Percentiles rank a stretch among this genome's conserved stretches.
Evolutionary conservation across 2,329 filamentous ascomycete species (phyloP).

Genomic region (Fusarium begoniae): DNA sequence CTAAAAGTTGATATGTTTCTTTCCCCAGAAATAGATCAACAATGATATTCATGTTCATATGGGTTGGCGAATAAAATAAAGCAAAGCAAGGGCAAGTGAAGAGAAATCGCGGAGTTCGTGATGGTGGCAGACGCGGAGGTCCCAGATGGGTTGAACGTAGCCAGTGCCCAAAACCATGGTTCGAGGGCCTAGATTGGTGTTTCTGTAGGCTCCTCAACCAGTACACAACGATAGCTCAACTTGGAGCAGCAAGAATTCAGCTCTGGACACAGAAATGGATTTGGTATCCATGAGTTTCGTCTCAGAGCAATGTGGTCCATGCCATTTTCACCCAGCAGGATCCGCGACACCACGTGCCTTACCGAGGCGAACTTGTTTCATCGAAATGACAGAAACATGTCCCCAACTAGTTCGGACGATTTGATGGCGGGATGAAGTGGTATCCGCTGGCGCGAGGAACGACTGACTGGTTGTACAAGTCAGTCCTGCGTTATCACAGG

Average conservation of each 20-base stretch:
- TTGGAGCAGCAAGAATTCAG: background rate
- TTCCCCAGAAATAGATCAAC: too few species aligned
- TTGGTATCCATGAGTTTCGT: background rate
- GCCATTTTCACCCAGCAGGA: background rate
- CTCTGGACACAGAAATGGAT: background rate
- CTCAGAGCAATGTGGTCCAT: background rate
- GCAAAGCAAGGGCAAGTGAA: background rate
- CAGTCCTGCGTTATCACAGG: background rate
- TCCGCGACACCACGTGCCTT: conserved; percentile 4
- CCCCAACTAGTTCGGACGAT: background rate
- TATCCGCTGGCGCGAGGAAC: background rate
- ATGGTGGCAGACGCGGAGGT: background rate
- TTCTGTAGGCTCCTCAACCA: background rate
- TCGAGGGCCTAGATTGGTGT: too few species aligned
- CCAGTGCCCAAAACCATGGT: background rate
- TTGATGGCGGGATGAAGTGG: background rate
- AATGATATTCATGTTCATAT: background rate
- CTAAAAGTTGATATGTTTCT: too few species aligned
- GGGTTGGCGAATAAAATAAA: background rate
- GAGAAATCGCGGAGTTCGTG: too few species aligned
- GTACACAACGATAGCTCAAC: background rate
- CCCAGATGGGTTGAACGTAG: background rate
- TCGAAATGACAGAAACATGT: conserved; percentile 1
- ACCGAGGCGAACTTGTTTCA: conserved; percentile 24
- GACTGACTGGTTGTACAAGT: background rate